Conservation (phyloP, 192 early-diverging fungal species). For the Entomortierella chlamydospora region DNA sequence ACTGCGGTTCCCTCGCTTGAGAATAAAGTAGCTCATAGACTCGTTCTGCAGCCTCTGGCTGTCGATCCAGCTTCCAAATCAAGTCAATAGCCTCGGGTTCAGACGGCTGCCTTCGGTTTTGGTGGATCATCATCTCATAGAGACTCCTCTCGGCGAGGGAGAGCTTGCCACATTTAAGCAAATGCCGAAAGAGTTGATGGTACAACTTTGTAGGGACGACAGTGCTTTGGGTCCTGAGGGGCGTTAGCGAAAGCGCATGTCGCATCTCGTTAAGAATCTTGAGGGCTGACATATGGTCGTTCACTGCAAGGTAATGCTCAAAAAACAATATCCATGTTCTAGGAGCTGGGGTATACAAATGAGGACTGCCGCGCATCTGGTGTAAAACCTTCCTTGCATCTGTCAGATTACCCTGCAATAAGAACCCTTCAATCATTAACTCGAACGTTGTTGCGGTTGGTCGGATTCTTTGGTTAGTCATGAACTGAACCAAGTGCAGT, state of each 20-base stretch:
- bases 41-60: conserved; percentile 33
- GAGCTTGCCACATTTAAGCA: conserved; percentile 11
- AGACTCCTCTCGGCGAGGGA: conserved; percentile 29
- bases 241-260: not conserved
- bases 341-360: conserved; percentile 37
- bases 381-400: conserved; percentile 22
- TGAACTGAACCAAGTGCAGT: conserved; percentile 30
- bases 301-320: conserved; percentile 19
- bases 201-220: conserved; percentile 27
- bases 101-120: conserved; percentile 11
- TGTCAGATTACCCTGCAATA: conserved; percentile 10
- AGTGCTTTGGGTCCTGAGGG: not conserved
- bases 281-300: conserved; percentile 17
- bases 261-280: conserved; percentile 32
- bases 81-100: conserved; percentile 30
- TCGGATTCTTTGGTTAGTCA: conserved; percentile 10
- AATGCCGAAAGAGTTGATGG: conserved; percentile 30
- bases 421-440: conserved; percentile 26
- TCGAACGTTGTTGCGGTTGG: conserved; percentile 20
- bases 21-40: conserved; percentile 48
- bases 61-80: conserved; percentile 38
- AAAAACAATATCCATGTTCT: conserved; percentile 42
- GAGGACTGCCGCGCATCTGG: conserved; percentile 21
- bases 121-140: conserved; percentile 38
- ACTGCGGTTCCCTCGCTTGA: not conserved